phyloP scores from a whole-genome alignment of 805 yeast genomes.

The Candida yuanshanica region DNA sequence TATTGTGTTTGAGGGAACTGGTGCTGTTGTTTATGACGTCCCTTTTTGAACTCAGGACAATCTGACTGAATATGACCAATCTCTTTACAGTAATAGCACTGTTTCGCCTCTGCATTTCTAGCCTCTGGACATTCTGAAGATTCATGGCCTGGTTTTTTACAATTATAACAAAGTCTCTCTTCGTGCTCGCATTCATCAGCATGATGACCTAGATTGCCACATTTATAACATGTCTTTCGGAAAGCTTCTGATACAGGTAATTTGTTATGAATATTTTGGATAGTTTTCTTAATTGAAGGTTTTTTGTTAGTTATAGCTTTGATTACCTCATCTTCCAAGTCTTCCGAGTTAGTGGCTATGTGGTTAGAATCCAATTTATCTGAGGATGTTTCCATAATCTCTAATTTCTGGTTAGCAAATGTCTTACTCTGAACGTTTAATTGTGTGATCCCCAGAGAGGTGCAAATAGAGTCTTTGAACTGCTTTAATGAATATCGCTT shows the following conservation, averaged over 20 bases:
- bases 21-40: neutral
- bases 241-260: slow-evolving; percentile 21
- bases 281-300: neutral
- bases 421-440: too few relatives aligned
- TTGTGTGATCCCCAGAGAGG: too few relatives aligned
- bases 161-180: slow-evolving; percentile 27
- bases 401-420: too few relatives aligned
- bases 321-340: neutral
- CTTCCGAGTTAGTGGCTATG: too few relatives aligned
- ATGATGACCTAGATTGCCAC: slow-evolving; percentile 28
- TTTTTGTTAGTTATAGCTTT: neutral
- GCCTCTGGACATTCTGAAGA: slow-evolving; percentile 22
- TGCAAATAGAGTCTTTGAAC: too few relatives aligned
- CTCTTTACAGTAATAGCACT: slow-evolving; percentile 25
- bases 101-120: slow-evolving; percentile 18
- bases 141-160: slow-evolving; percentile 27
- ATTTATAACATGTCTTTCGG: slow-evolving; percentile 26
- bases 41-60: slow-evolving; percentile 15
- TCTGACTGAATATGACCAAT: slow-evolving; percentile 27
- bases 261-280: neutral
- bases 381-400: too few relatives aligned
- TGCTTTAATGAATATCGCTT: too few relatives aligned
- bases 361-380: too few relatives aligned
- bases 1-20: neutral
- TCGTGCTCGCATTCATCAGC: slow-evolving; percentile 24